Evolutionary conservation across 805 yeast species (phyloP).

Genomic region (Metschnikowia lochheadii): DNA sequence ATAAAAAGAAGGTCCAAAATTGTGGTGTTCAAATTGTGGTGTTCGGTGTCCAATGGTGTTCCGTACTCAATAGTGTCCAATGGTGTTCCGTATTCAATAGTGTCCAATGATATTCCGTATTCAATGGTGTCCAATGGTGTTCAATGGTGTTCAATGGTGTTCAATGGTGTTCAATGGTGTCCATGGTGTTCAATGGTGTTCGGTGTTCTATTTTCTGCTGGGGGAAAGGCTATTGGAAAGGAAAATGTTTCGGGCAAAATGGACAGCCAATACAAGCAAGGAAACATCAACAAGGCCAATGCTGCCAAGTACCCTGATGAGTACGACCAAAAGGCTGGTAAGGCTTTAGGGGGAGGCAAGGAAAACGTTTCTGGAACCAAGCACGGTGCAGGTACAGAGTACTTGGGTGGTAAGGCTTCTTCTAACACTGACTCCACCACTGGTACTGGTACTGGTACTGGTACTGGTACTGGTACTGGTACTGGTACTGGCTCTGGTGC

Average conservation of each 20-base stretch:
- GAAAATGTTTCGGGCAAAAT: slow-evolving; percentile 27
- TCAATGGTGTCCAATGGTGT: no score
- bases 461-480: slow-evolving; percentile 10
- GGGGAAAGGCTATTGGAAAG: slow-evolving; percentile 28
- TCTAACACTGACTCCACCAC: background rate
- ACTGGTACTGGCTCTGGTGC: no score
- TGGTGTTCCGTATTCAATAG: no score
- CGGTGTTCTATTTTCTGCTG: no score
- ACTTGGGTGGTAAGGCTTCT: slow-evolving; percentile 14
- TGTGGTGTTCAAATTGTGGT: no score
- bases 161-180: no score
- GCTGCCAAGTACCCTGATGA: slow-evolving; percentile 27
- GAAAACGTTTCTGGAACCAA: slow-evolving; percentile 20
- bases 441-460: slow-evolving; percentile 3
- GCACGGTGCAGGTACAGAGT: slow-evolving; percentile 27
- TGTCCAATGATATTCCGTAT: no score
- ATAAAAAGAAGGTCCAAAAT: no score
- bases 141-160: no score
- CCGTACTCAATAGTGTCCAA: no score
- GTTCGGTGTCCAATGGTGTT: no score
- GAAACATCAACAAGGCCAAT: slow-evolving; percentile 25
- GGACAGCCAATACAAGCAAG: slow-evolving; percentile 27
- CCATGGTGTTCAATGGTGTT: no score
- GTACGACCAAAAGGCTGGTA: slow-evolving; percentile 24
- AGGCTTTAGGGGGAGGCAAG: slow-evolving; percentile 12